phyloP scores from a whole-genome alignment of 768 basidiomycete species.

The Mycena epipterygia region DNA sequence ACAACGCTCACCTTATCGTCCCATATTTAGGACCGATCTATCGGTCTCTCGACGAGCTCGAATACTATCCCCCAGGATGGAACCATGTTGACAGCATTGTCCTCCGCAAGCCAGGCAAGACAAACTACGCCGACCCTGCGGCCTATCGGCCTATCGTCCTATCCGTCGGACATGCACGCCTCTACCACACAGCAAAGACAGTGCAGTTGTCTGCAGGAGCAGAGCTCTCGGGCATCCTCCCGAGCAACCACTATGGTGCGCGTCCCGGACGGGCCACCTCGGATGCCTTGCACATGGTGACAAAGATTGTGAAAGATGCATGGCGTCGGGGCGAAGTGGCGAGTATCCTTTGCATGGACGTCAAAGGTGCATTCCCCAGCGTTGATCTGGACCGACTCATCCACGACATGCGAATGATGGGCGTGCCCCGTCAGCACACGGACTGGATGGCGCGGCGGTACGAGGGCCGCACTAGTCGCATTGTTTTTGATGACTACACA shows the following conservation, averaged over 20 bases:
- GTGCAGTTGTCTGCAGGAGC: slow-evolving; percentile 36
- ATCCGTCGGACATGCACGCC: slow-evolving; percentile 40
- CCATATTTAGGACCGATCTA: slow-evolving; percentile 46
- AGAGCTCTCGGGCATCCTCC: slow-evolving; percentile 51
- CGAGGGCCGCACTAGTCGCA: background rate
- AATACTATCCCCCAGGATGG: slow-evolving; percentile 39
- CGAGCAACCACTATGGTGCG: slow-evolving; percentile 53
- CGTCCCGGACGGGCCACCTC: slow-evolving; percentile 53
- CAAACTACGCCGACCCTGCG: slow-evolving; percentile 48
- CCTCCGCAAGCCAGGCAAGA: slow-evolving; percentile 51
- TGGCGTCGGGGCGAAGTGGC: no score
- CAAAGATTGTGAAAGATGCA: background rate
- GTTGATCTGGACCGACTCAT: slow-evolving; percentile 46
- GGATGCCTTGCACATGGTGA: slow-evolving; percentile 36
- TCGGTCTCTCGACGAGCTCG: slow-evolving; percentile 41
- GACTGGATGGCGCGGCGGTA: slow-evolving; percentile 25
- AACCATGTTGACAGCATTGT: slow-evolving; percentile 45
- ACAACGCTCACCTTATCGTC: slow-evolving; percentile 39
- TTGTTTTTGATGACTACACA: slow-evolving; percentile 38
- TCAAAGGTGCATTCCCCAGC: slow-evolving; percentile 42
- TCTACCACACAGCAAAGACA: slow-evolving; percentile 19
- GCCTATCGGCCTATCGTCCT: slow-evolving; percentile 56
- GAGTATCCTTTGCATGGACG: no score
- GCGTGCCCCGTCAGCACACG: slow-evolving; percentile 44
- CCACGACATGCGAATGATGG: slow-evolving; percentile 45